phyloP scores from a whole-genome alignment of 306 rosid genomes.

The Quercus engelmannii region DNA sequence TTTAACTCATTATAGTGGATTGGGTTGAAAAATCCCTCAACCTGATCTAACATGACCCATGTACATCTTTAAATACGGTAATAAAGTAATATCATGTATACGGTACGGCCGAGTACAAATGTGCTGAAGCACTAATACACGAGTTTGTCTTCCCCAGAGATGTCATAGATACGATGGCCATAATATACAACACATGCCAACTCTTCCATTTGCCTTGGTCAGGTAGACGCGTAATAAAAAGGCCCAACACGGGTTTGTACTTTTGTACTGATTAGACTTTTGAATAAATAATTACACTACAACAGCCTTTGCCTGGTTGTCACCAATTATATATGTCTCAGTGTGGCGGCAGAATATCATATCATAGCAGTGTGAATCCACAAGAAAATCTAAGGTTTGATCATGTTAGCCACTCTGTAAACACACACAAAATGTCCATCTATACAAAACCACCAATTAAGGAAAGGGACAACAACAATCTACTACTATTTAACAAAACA shows the following conservation, averaged over 20 bases:
- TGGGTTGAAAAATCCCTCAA: fast-evolving
- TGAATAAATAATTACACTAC: too few relatives aligned
- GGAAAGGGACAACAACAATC: constrained; percentile 1
- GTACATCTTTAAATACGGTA: fast-evolving
- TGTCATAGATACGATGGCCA: too few relatives aligned
- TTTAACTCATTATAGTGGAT: fast-evolving
- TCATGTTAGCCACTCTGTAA: constrained; percentile 41
- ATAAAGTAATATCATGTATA: too few relatives aligned
- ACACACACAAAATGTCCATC: constrained; percentile 24
- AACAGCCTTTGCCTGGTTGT: neutral
- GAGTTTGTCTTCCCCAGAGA: too few relatives aligned
- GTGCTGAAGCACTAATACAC: too few relatives aligned
- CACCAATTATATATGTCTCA: neutral
- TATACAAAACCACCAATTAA: constrained; percentile 23
- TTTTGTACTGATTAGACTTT: too few relatives aligned
- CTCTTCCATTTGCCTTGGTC: too few relatives aligned
- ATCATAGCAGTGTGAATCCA: neutral
- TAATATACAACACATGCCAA: too few relatives aligned
- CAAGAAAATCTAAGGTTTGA: neutral
- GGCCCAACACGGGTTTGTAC: too few relatives aligned
- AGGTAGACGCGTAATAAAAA: too few relatives aligned
- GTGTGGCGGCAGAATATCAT: neutral
- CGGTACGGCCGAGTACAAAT: too few relatives aligned
- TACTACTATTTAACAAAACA: neutral
- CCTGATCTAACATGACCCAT: fast-evolving